Conservation (phyloP, 75 land plant species). For the Picea glauca region DNA sequence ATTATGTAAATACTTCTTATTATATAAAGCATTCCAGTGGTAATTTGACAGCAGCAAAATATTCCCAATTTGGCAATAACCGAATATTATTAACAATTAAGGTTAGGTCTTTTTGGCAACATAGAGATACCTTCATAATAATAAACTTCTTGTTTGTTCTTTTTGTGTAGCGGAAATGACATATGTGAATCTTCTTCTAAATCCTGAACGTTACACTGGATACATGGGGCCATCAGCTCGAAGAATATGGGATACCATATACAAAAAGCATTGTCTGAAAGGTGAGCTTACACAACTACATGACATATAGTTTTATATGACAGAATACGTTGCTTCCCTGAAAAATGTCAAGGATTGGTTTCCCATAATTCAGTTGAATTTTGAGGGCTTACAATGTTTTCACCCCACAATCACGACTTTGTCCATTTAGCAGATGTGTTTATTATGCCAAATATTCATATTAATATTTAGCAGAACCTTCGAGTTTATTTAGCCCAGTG, state of each 20-base stretch:
- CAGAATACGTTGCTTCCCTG: not conserved
- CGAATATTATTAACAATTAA: not conserved
- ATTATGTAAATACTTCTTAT: not conserved
- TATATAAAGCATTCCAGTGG: not conserved
- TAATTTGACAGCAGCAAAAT: not conserved
- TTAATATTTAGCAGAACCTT: not conserved
- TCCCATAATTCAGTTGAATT: not conserved
- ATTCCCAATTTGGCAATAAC: not conserved
- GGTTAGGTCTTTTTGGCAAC: not conserved
- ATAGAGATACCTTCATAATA: not conserved
- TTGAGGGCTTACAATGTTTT: not conserved
- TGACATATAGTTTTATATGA: not conserved
- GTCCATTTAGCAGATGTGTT: not conserved
- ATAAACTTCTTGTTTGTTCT: not conserved
- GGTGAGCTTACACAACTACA: constrained; percentile 7
- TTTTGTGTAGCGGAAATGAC: constrained; percentile 34
- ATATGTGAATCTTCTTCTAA: constrained; percentile 40
- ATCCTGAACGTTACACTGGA: constrained; percentile 44
- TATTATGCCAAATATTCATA: not conserved
- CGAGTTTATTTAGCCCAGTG: no score
- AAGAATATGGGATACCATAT: constrained; percentile 39
- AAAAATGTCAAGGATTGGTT: not conserved
- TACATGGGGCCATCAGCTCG: constrained; percentile 38
- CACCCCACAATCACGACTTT: not conserved
- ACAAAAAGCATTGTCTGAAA: constrained; percentile 18